Evolutionary conservation across 2,329 filamentous ascomycete genomes (phyloP).

Genomic region (Dichotomopilus funicola): DNA sequence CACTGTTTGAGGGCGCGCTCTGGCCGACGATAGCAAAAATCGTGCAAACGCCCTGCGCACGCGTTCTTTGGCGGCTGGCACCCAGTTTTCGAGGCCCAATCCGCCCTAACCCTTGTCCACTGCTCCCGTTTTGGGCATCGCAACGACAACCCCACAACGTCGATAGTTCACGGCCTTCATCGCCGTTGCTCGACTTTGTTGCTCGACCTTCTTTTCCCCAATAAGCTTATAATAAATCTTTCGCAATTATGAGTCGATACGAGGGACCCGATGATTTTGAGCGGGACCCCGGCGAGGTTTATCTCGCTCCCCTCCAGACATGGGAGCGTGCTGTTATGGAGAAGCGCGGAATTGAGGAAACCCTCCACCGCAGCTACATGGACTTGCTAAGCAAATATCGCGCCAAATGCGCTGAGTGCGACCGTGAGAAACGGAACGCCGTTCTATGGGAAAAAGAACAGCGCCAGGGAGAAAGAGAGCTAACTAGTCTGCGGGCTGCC

Average conservation of each 20-base stretch:
- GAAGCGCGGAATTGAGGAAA: conserved; percentile 1
- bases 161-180: neutral
- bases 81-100: no score
- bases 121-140: no score
- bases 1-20: no score
- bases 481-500: conserved; percentile 15
- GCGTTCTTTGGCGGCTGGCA: no score
- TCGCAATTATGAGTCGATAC: conserved; percentile 12
- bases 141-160: neutral
- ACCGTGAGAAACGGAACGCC: conserved; percentile 19
- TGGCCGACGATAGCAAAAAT: no score
- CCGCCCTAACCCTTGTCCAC: no score
- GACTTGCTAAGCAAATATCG: conserved; percentile 13
- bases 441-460: conserved; percentile 20
- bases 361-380: conserved; percentile 10
- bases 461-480: conserved; percentile 15
- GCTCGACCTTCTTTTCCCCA: neutral
- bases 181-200: neutral
- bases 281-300: conserved; percentile 10
- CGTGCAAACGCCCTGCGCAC: no score
- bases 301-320: conserved; percentile 5
- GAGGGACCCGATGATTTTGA: conserved; percentile 5
- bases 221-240: neutral
- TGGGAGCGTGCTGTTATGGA: conserved; percentile 9
- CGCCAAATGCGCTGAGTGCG: conserved; percentile 16